Evolutionary conservation across 768 basidiomycete genomes (phyloP).

Genomic region (Naganishia onofrii): DNA sequence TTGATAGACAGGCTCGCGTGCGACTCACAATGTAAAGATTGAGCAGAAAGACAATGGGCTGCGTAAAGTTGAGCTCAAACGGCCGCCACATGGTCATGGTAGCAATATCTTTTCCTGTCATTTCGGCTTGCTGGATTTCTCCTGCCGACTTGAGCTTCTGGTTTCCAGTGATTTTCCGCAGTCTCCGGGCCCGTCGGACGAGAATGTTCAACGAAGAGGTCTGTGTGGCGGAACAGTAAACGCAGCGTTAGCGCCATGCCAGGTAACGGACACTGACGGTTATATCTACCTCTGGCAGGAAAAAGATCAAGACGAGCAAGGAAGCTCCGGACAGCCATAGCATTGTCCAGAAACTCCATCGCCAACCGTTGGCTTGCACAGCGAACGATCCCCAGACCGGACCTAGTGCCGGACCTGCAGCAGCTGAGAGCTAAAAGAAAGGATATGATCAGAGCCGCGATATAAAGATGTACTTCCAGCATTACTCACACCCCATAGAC

Average conservation of each 20-base stretch:
- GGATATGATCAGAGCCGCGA: constrained; percentile 29
- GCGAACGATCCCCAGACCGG: constrained; percentile 51
- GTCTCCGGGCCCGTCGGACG: constrained; percentile 50
- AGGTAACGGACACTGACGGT: no score
- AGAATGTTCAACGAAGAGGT: constrained; percentile 52
- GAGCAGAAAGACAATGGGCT: constrained; percentile 48
- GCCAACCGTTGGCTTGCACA: constrained; percentile 49
- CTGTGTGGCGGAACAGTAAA: no score
- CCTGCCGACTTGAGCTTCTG: constrained; percentile 40
- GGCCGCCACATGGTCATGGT: constrained; percentile 43
- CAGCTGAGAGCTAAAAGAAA: constrained; percentile 8
- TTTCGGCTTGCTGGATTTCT: constrained; percentile 45
- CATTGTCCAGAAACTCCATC: constrained; percentile 52
- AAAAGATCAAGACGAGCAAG: constrained; percentile 45
- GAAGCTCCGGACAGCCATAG: constrained; percentile 47
- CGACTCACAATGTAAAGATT: constrained; percentile 44
- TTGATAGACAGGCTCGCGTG: neutral
- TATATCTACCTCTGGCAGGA: constrained; percentile 50
- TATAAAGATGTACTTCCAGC: neutral
- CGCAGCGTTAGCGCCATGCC: no score
- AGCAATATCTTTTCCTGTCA: constrained; percentile 36
- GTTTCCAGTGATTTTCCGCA: constrained; percentile 53
- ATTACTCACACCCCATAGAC: constrained; percentile 37
- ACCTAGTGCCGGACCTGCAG: constrained; percentile 47
- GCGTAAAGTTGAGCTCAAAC: constrained; percentile 41